A percentile compares a stretch with the other conserved stretches of the same genome.
Evolutionary conservation across 805 yeast species (phyloP).

Genomic region (Nakazawaea peltata): DNA sequence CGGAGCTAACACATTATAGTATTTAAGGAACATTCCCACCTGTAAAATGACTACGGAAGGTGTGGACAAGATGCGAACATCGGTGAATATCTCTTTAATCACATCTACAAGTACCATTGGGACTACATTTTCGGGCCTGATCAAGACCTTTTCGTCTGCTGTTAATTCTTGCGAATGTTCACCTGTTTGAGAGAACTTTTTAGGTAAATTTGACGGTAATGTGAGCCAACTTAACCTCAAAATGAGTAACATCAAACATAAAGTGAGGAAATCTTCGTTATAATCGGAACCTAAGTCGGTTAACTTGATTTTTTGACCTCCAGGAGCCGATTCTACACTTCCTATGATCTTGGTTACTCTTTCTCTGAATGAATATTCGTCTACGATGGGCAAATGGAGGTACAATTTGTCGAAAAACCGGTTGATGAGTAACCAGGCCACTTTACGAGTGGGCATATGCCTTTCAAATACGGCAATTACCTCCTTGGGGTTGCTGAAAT

Average conservation of each 20-base stretch:
- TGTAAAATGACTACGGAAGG: constrained; percentile 47
- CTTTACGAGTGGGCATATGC: constrained; percentile 44
- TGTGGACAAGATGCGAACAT: constrained; percentile 31
- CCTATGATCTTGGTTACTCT: constrained; percentile 40
- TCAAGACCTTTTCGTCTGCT: constrained; percentile 22
- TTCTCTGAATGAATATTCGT: constrained; percentile 41
- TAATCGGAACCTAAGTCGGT: constrained; percentile 23
- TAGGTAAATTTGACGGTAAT: constrained; percentile 33
- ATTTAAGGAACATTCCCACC: constrained; percentile 47
- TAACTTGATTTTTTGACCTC: constrained; percentile 20
- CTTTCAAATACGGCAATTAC: constrained; percentile 31
- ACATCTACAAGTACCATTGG: constrained; percentile 33
- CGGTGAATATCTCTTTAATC: constrained; percentile 36
- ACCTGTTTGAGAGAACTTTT: constrained; percentile 12
- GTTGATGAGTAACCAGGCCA: constrained; percentile 49
- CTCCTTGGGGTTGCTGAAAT: constrained; percentile 32
- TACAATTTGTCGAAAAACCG: constrained; percentile 53
- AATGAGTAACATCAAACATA: constrained; percentile 45
- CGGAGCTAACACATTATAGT: constrained; percentile 48
- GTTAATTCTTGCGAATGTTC: constrained; percentile 19
- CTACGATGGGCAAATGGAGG: constrained; percentile 59
- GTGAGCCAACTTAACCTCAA: constrained; percentile 51
- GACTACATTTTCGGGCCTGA: constrained; percentile 32
- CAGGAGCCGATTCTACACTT: constrained; percentile 19
- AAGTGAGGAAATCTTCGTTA: constrained; percentile 35